Evolutionary conservation across 306 rosid genomes (phyloP), one percentile per base, ranked within the genome.

Genomic region (Mucuna pruriens): DNA sequence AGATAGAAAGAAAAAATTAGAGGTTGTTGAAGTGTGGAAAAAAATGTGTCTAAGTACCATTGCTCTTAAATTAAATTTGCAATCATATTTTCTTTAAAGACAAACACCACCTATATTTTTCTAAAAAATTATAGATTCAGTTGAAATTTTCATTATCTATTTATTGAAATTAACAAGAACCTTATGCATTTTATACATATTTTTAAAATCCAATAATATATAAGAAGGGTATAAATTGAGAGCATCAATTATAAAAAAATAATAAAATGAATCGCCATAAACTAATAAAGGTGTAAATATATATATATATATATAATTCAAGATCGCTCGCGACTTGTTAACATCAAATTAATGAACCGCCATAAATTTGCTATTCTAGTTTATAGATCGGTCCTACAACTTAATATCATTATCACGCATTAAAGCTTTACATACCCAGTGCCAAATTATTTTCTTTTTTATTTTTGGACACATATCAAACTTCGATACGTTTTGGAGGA

Each of bases 401-500:
- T 17, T 61, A 19, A 15, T 48, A n/a, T 46, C 73, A 26, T 39
- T 49, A 9, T 66, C 69, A 7, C 7, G 16, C 70, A 57, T 73
- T 48, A 1, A 74, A 58, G 74, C 49, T 73, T 76, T 10, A 36
- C 25, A 75, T 10, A 17, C 20, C 10, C 38, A 6, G 20, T 15
- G 45, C 42, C 70, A 54, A 78, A 23, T 0, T 57, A 23, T 9
- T 49, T 58, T 58, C 19, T 31, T 17, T 5, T 63, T 19, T 61
- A 15, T 51, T 48, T 71, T 23, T 40, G 2, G 44, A 4, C 25
- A n/a, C 10, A 36, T 61, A 17, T 77, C 67, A 55, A 48, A 57
- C 74, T 9, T 54, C 11, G 78, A 73, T 78, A 82, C 68, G 36
- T 65, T 5, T 77, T 61, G 4, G 5, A 44, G 57, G 22, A 78